These are phyloP conservation scores for Glycine tomentella DNA, from an alignment of 306 rosid species.

Conservation along the genomic window DNA sequence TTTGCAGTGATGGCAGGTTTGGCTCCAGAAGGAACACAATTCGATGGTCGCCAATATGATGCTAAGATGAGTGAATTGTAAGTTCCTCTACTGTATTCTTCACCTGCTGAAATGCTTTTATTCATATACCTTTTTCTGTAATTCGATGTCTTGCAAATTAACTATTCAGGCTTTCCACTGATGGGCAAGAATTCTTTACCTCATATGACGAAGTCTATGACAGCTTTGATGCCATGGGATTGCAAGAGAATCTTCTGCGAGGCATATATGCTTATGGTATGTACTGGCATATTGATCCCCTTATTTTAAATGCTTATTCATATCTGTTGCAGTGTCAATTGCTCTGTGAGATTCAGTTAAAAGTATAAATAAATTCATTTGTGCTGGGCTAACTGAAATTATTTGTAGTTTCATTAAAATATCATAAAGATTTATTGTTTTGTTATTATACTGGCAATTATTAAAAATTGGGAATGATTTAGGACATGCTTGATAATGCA, in stretches of 20 bases:
- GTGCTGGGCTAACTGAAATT: too few species aligned
- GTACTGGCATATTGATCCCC: slow-evolving; percentile 19
- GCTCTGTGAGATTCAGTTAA: too few species aligned
- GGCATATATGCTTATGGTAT: slow-evolving; percentile 97
- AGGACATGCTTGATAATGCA: neutral
- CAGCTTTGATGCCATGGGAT: slow-evolving; percentile 91
- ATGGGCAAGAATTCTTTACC: slow-evolving; percentile 92
- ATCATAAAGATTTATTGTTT: neutral
- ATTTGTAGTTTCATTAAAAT: neutral
- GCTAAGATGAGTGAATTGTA: slow-evolving; percentile 86
- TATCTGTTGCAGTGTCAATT: neutral
- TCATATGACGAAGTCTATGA: slow-evolving; percentile 87
- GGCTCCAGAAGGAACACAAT: slow-evolving; percentile 92
- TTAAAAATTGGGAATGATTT: neutral
- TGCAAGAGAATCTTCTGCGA: slow-evolving; percentile 87
- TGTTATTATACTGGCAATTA: too few species aligned
- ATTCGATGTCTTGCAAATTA: slow-evolving; percentile 12
- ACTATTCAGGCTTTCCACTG: slow-evolving; percentile 68
- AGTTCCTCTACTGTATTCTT: slow-evolving; percentile 43
- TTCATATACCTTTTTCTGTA: slow-evolving; percentile 18
- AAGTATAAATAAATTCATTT: too few species aligned
- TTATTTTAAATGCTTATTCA: neutral
- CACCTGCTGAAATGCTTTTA: neutral
- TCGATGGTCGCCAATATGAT: slow-evolving; percentile 86
- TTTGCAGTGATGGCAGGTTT: slow-evolving; percentile 83